Evolutionary conservation across 2,329 filamentous ascomycete species (phyloP), one percentile per base, ranked within the genome.

Genomic region (Catunica adiposa): DNA sequence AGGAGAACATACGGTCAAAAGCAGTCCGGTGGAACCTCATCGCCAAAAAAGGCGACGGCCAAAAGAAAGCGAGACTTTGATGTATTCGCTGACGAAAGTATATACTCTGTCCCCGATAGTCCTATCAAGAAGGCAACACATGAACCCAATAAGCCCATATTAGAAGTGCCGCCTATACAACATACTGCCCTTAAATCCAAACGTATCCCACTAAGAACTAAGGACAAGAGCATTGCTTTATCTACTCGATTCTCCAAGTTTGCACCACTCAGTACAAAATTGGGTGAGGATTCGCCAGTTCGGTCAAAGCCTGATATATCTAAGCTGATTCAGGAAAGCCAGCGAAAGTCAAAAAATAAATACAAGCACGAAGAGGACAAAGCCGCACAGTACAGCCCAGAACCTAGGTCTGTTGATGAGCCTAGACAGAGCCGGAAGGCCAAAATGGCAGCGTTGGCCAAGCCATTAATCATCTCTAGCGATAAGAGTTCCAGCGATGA

Each of bases 391-490:
- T 15, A 15, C 17, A 15, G 26, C 44, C 44, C n/a, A 25, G 44
- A 48, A 20, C 1, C 17, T 22, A 8, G 8, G 7, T 11, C 17
- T 48, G 22, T 1, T 25, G 2, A 7, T 7, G 9, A 9, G 44
- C 38, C 38, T 42, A 34, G 29, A 34, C 5, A 20, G 38, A 14
- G 31, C 15, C 50, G 50, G 20, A 14, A 38, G 1, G 50, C 31
- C 3, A 52, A 52, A 17, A 15, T 15, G 20, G 34, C n/a, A 22
- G 50, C 50, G 11, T n/a, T 52, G 17, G 50, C 22, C 6, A 52
- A 38, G 8, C 25, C 37, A 1, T 15, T 57, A 4, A 15, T 54
- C 4, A 57, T 57, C 23, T 57, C 51, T 8, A 57, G 56, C n/a
- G 56, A 54, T 34, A 22, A 50, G 15, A 46, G 48, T 3, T 54